Conservation (phyloP, 1,284 basidiomycete species). For the Cutaneotrichosporon sp. region DNA sequence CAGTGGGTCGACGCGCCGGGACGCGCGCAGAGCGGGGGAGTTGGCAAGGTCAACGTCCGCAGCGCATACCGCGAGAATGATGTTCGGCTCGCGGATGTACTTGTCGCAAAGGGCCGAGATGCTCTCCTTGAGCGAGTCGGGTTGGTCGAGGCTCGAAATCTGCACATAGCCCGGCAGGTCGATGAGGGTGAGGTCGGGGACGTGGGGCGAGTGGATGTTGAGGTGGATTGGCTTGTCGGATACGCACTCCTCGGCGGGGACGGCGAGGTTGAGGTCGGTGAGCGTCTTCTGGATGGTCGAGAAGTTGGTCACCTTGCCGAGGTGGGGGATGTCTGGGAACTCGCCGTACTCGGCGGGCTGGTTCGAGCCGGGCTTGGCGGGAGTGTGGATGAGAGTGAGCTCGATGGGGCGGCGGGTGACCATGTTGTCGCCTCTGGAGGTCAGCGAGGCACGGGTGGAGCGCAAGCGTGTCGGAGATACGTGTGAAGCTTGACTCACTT, state of each 20-base stretch:
- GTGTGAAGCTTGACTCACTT: slow-evolving; percentile 64
- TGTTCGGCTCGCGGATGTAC: slow-evolving; percentile 97
- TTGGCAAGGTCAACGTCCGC: slow-evolving; percentile 99
- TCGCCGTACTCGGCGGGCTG: slow-evolving; percentile 85
- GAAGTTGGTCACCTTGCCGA: slow-evolving; percentile 90
- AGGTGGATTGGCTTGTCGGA: slow-evolving; percentile 96
- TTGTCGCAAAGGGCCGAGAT: slow-evolving; percentile 87
- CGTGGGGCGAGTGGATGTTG: slow-evolving; percentile 90
- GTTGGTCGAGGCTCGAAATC: slow-evolving; percentile 92
- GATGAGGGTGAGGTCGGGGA: slow-evolving; percentile 95
- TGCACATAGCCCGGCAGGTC: slow-evolving; percentile 98
- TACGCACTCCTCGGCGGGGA: slow-evolving; percentile 83
- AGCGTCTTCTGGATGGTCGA: slow-evolving; percentile 85
- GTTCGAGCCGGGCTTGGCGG: slow-evolving; percentile 58
- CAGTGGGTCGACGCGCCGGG: slow-evolving; percentile 89
- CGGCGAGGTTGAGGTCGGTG: slow-evolving; percentile 92
- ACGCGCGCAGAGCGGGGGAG: slow-evolving; percentile 90
- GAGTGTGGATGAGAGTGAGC: slow-evolving; percentile 92
- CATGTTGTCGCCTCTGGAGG: slow-evolving; percentile 92
- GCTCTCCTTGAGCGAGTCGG: slow-evolving; percentile 90
- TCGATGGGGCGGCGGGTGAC: slow-evolving; percentile 98
- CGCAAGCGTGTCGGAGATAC: background rate
- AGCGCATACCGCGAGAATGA: slow-evolving; percentile 95
- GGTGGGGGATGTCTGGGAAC: slow-evolving; percentile 69
- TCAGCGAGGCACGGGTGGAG: slow-evolving; percentile 1